Percentiles rank a stretch among this genome's conserved stretches.
These are phyloP conservation scores for Hemerocallis citrina DNA, from an alignment of 106 monocot genomes.

Conservation along the genomic window DNA sequence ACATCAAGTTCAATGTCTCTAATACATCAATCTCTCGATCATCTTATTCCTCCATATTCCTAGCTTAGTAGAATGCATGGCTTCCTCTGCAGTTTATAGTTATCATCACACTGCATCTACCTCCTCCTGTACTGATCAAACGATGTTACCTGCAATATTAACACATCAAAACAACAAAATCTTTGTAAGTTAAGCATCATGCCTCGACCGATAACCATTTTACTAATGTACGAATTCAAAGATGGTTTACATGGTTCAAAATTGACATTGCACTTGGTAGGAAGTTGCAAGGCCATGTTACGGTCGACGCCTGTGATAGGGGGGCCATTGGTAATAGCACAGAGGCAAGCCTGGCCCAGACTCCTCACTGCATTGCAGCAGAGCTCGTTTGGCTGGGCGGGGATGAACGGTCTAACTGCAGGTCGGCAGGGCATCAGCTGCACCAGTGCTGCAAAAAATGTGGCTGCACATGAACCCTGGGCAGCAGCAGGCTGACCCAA, in stretches of 20 bases:
- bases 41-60: too few relatives aligned
- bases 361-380: slow-evolving; percentile 2
- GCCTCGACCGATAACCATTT: too few relatives aligned
- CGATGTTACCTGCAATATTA: too few relatives aligned
- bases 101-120: too few relatives aligned
- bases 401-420: slow-evolving; percentile 5
- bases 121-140: too few relatives aligned
- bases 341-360: slow-evolving; percentile 9
- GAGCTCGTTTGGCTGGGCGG: neutral
- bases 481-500: neutral
- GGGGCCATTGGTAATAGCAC: slow-evolving; percentile 2
- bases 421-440: slow-evolving; percentile 4
- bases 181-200: too few relatives aligned
- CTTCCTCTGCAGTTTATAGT: too few relatives aligned
- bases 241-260: slow-evolving; percentile 1
- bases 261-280: slow-evolving; percentile 2
- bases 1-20: too few relatives aligned
- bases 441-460: neutral
- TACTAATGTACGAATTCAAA: too few relatives aligned
- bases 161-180: too few relatives aligned
- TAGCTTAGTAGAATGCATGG: too few relatives aligned
- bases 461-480: neutral
- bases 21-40: too few relatives aligned
- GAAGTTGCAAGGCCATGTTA: slow-evolving; percentile 4
- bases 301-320: slow-evolving; percentile 6